phyloP scores from a whole-genome alignment of 176 grass and related monocot genomes.

The Zea luxurians region DNA sequence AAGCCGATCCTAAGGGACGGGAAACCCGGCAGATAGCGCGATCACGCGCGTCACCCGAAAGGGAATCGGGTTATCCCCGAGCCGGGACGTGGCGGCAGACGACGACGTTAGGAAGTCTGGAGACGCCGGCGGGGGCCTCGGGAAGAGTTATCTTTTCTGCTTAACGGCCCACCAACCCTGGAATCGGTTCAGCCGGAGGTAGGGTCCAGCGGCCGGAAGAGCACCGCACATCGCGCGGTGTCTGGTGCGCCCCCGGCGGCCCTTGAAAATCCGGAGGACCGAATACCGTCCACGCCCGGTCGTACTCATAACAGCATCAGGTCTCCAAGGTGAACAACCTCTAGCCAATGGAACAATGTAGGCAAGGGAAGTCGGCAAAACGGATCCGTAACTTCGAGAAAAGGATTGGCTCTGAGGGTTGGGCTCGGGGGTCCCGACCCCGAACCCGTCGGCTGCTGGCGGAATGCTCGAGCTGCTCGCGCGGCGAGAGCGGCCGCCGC shows the following conservation, averaged over 20 bases:
- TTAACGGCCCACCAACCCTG: too few relatives aligned
- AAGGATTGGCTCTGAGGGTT: constrained; percentile 69
- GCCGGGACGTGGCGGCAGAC: too few relatives aligned
- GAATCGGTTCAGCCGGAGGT: constrained; percentile 52
- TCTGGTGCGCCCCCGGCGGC: constrained; percentile 57
- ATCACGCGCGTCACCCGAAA: too few relatives aligned
- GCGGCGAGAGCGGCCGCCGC: too few relatives aligned
- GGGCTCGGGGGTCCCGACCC: constrained; percentile 52
- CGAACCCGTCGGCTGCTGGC: background rate
- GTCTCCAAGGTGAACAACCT: constrained; percentile 69
- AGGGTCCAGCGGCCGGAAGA: constrained; percentile 65
- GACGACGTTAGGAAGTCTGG: too few relatives aligned
- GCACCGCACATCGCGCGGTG: constrained; percentile 61
- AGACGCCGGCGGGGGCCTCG: too few relatives aligned
- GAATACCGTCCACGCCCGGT: constrained; percentile 19
- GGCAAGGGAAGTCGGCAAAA: constrained; percentile 80
- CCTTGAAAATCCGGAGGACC: constrained; percentile 54
- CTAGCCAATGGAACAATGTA: constrained; percentile 58
- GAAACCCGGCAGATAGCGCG: too few relatives aligned
- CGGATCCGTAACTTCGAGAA: constrained; percentile 70
- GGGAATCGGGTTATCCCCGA: too few relatives aligned
- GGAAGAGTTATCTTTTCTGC: too few relatives aligned
- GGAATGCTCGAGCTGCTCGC: too few relatives aligned
- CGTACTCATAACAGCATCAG: constrained; percentile 71
- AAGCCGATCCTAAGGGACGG: too few relatives aligned